Evolutionary conservation across 352 stramenopile species (phyloP).

Genomic region (Phytopythium delawarense): DNA sequence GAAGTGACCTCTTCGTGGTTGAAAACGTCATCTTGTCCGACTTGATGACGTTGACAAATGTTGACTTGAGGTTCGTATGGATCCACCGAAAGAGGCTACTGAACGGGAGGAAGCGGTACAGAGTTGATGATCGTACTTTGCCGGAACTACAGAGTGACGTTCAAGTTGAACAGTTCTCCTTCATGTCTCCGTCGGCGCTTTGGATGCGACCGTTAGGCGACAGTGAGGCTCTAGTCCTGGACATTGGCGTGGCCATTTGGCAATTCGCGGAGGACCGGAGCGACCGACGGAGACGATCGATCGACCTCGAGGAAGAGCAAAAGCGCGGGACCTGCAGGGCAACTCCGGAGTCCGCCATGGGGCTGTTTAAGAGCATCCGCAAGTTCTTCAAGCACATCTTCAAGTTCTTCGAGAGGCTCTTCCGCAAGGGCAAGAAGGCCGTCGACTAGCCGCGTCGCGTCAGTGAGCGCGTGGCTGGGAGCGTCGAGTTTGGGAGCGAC

Average conservation of each 20-base stretch:
- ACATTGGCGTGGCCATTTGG: neutral
- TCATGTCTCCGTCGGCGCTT: neutral
- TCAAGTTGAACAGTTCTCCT: neutral
- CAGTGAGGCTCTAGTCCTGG: neutral
- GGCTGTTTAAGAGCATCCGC: conserved; percentile 2
- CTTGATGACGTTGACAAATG: neutral
- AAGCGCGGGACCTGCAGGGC: too few species aligned
- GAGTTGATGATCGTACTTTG: neutral
- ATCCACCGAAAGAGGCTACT: neutral
- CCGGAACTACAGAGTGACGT: neutral
- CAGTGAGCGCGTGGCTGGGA: neutral
- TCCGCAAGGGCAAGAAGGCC: conserved; percentile 2
- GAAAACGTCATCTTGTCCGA: neutral
- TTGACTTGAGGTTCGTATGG: neutral
- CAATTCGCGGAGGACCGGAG: neutral
- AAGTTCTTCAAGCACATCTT: conserved; percentile 6
- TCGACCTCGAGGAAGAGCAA: neutral
- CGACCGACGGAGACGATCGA: neutral
- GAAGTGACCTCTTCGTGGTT: too few species aligned
- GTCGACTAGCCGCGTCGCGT: neutral
- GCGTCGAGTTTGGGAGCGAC: too few species aligned
- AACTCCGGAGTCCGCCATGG: neutral
- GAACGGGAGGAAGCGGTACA: neutral
- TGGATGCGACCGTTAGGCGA: neutral
- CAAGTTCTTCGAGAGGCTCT: conserved; percentile 6